Evolutionary conservation across 768 basidiomycete genomes (phyloP).

Genomic region (Asterophora parasitica): DNA sequence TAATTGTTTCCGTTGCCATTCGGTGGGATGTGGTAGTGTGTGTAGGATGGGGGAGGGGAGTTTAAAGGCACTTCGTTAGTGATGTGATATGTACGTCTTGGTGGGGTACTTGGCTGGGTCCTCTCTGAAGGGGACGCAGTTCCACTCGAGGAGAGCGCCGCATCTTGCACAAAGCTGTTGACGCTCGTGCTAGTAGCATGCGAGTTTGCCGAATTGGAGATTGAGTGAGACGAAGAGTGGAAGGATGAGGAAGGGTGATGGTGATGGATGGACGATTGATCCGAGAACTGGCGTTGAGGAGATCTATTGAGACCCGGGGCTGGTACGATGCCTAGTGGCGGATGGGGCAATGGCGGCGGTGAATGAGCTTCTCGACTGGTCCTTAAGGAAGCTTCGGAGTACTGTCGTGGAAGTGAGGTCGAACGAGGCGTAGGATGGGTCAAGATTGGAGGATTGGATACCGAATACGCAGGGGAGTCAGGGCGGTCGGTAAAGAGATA

Average conservation of each 20-base stretch:
- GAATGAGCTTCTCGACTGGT: constrained; percentile 7
- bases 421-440: constrained; percentile 29
- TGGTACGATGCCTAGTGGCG: constrained; percentile 7
- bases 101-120: constrained; percentile 22
- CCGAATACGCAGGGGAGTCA: constrained; percentile 24
- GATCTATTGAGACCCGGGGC: constrained; percentile 15
- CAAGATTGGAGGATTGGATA: constrained; percentile 19
- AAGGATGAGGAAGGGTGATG: constrained; percentile 17
- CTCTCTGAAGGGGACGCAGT: constrained; percentile 1
- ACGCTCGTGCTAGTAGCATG: constrained; percentile 13
- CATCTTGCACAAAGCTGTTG: constrained; percentile 10
- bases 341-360: constrained; percentile 5
- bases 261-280: constrained; percentile 5
- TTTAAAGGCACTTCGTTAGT: constrained; percentile 29
- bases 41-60: constrained; percentile 47
- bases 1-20: constrained; percentile 2
- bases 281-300: constrained; percentile 9
- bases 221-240: constrained; percentile 18
- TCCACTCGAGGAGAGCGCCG: background rate
- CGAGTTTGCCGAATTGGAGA: constrained; percentile 20
- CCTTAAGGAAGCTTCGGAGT: constrained; percentile 26
- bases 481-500: constrained; percentile 34
- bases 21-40: constrained; percentile 16
- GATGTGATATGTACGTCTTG: constrained; percentile 37
- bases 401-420: constrained; percentile 31